Evolutionary conservation across 148 eudicot genomes (phyloP), one percentile per base, ranked within the genome.

Genomic region (Rhododendron mucronatum): DNA sequence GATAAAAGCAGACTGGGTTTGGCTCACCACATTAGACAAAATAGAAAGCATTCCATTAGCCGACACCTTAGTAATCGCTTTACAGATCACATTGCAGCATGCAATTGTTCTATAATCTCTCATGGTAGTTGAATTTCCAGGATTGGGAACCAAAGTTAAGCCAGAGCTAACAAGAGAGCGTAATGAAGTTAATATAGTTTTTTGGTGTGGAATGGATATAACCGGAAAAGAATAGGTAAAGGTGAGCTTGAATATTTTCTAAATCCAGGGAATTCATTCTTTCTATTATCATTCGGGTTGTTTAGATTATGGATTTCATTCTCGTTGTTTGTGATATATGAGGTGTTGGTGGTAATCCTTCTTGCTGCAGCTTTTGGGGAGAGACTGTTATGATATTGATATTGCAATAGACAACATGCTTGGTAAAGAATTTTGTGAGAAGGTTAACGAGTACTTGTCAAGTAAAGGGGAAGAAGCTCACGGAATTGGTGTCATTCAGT

Each of bases 371-470:
- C 95, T 97, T 73, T 87, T 97, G 67, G 98, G 98, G 33, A 95
- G 95, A 93, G 99, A 96, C 41, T 95, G 98, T 88, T 91, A 92
- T 86, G 99, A 96, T 87, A 96, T 96, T 85, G 99, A 96, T 87
- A 91, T 97, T 86, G 99, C 99, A 10, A 92, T 97, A 39, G 98
- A 94, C 86, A 88, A 94, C 91, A 95, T 97, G 96, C 44, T 93
- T 90, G 99, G 99, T 50, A 92, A 88, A 88, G 98, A 94, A 53
- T 94, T 97, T 81, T 95, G 98, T 87, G 99, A 95, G 73, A 97
- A 91, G 85, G 92, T 97, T 83, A 93, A 93, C 11, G 96, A 94
- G 81, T 97, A 97, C 88, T 89, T 95, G 88, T 86, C 88, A 23
- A 90, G 89, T 83, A 86, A 89, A 5, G 99, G 99, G 9, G 96